Evolutionary conservation across 768 basidiomycete genomes (phyloP).

Genomic region (Lactifluus piperatus): DNA sequence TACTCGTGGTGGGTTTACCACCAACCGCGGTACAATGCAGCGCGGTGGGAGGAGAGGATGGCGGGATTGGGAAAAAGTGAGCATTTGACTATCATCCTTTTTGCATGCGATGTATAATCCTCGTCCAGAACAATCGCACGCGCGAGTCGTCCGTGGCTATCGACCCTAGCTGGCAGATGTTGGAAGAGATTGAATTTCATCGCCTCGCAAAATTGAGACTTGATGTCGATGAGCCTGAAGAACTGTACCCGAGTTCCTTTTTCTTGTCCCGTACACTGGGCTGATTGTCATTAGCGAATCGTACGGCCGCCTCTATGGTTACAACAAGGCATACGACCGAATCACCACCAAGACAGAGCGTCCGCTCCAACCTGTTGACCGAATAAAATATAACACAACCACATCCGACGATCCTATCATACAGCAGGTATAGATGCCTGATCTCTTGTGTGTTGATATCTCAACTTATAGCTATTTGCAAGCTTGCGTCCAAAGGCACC

Average conservation of each 20-base stretch:
- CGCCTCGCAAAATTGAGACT: slow-evolving; percentile 84
- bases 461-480: slow-evolving; percentile 6
- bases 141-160: slow-evolving; percentile 93
- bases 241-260: slow-evolving; percentile 49
- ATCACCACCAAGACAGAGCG: slow-evolving; percentile 89
- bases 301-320: slow-evolving; percentile 85
- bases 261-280: not conserved
- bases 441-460: slow-evolving; percentile 4
- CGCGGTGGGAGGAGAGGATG: slow-evolving; percentile 66
- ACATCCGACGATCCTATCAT: slow-evolving; percentile 98
- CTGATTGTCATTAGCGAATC: slow-evolving; percentile 45
- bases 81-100: slow-evolving; percentile 12
- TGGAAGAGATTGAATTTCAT: slow-evolving; percentile 96
- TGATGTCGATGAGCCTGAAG: slow-evolving; percentile 89
- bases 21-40: slow-evolving; percentile 40
- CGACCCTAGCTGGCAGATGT: slow-evolving; percentile 84
- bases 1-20: slow-evolving; percentile 31
- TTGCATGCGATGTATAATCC: not conserved
- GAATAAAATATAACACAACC: slow-evolving; percentile 94
- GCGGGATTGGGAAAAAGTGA: slow-evolving; percentile 93
- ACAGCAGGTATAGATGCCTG: slow-evolving; percentile 51
- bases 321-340: slow-evolving; percentile 93
- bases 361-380: slow-evolving; percentile 85
- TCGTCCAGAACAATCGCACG: slow-evolving; percentile 57
- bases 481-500: slow-evolving; percentile 74